Evolutionary conservation across 1,284 basidiomycete species (phyloP).

Genomic region (Leccinum solheimii): DNA sequence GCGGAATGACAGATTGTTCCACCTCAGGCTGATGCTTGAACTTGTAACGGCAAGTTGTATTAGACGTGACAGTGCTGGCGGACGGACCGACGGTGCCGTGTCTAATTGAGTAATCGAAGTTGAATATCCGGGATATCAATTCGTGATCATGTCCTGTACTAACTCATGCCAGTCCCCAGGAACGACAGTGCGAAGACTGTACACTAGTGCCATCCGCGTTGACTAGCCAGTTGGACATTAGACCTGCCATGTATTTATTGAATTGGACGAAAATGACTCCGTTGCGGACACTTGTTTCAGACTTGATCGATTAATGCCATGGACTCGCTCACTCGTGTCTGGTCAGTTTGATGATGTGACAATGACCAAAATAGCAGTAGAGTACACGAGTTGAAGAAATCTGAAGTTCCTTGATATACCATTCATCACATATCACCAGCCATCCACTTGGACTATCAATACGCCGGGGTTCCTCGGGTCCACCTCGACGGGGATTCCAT

Average conservation of each 20-base stretch:
- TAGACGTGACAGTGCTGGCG: no score
- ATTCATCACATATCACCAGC: background rate
- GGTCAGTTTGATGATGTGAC: background rate
- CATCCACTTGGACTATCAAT: conserved; percentile 71
- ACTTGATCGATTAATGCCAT: background rate
- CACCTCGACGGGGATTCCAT: conserved; percentile 40
- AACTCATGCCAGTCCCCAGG: conserved; percentile 41
- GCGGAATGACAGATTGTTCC: conserved; percentile 9
- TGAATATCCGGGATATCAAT: no score
- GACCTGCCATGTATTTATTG: conserved; percentile 19
- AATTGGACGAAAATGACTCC: conserved; percentile 7
- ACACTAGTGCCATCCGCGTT: conserved; percentile 69
- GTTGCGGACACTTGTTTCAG: background rate
- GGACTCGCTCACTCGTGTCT: background rate
- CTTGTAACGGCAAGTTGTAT: no score
- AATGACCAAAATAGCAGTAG: background rate
- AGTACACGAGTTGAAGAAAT: background rate
- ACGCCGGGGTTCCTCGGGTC: conserved; percentile 86
- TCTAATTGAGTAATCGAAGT: no score
- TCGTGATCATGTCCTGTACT: conserved; percentile 1
- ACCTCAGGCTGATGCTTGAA: no score
- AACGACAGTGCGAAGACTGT: conserved; percentile 74
- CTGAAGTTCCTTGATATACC: background rate
- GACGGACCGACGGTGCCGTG: no score
- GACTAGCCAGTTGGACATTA: conserved; percentile 45